These are phyloP conservation scores for Penicillium fuscoglaucum DNA, from an alignment of 2,329 filamentous ascomycete genomes.

Conservation along the genomic window DNA sequence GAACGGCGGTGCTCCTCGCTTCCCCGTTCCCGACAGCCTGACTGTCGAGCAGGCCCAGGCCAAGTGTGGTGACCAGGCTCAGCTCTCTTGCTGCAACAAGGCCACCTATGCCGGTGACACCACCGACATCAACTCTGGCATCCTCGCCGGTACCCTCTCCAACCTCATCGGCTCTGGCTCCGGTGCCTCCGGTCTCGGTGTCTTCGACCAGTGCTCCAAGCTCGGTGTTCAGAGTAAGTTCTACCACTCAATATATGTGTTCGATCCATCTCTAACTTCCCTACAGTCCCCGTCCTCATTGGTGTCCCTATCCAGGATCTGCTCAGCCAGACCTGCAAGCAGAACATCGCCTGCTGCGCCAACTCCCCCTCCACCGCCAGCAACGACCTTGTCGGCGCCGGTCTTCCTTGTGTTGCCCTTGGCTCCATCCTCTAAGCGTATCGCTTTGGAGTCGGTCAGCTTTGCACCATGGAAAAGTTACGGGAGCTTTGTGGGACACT, in stretches of 20 bases:
- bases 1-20: not conserved
- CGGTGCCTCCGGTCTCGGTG: constrained; percentile 33
- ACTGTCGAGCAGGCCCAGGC: constrained; percentile 38
- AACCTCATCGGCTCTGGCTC: constrained; percentile 37
- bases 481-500: constrained; percentile 16
- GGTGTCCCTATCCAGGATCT: constrained; percentile 30
- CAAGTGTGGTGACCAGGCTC: constrained; percentile 41
- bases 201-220: constrained; percentile 45
- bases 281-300: constrained; percentile 24
- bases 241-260: no score
- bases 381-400: constrained; percentile 31
- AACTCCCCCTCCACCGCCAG: constrained; percentile 29
- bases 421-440: constrained; percentile 39
- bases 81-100: constrained; percentile 44
- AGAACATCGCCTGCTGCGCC: constrained; percentile 42
- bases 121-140: constrained; percentile 31
- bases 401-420: constrained; percentile 39
- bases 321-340: constrained; percentile 39
- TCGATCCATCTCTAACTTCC: not conserved
- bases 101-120: constrained; percentile 36
- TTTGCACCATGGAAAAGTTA: constrained; percentile 8
- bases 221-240: constrained; percentile 34
- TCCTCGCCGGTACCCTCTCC: constrained; percentile 34
- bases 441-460: constrained; percentile 2
- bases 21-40: constrained; percentile 27